These are phyloP conservation scores for Pseudocercospora cruenta DNA, from an alignment of 2,329 filamentous ascomycete species.

Conservation along the genomic window DNA sequence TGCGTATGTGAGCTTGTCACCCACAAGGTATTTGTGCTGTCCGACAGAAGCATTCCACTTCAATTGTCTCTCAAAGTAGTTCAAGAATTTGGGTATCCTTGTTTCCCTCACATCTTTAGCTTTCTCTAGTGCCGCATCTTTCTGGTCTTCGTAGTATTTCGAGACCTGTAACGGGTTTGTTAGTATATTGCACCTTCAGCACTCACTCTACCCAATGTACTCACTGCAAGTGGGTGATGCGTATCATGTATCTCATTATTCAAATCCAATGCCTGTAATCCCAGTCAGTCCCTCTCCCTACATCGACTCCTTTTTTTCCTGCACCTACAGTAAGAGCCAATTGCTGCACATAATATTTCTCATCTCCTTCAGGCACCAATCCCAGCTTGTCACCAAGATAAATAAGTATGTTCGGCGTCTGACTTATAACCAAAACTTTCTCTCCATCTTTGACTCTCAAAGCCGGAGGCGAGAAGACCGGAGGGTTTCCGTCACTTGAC, in stretches of 20 bases:
- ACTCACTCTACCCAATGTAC: no score
- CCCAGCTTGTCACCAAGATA: slow-evolving; percentile 68
- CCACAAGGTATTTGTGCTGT: slow-evolving; percentile 67
- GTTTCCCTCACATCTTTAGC: slow-evolving; percentile 61
- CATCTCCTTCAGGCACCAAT: slow-evolving; percentile 56
- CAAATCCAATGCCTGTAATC: slow-evolving; percentile 64
- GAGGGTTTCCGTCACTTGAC: slow-evolving; percentile 61
- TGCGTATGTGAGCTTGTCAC: slow-evolving; percentile 67
- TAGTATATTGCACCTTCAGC: no score
- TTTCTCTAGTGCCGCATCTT: slow-evolving; percentile 63
- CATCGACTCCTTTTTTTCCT: not conserved
- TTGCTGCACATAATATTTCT: slow-evolving; percentile 63
- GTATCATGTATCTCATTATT: slow-evolving; percentile 74
- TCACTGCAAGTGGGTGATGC: slow-evolving; percentile 64
- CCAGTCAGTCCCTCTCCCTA: not conserved
- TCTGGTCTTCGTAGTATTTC: slow-evolving; percentile 75
- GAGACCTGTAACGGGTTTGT: no score
- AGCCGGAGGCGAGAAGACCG: slow-evolving; percentile 68
- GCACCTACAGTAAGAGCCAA: slow-evolving; percentile 61
- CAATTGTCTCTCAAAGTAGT: slow-evolving; percentile 70
- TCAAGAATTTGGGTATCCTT: slow-evolving; percentile 72
- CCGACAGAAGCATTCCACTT: slow-evolving; percentile 60
- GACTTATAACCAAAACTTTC: slow-evolving; percentile 62
- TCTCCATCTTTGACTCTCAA: slow-evolving; percentile 57
- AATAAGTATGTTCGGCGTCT: slow-evolving; percentile 73